Percentiles rank a stretch among this genome's conserved stretches.
Evolutionary conservation across 1,284 basidiomycete species (phyloP).

Genomic region (Ganoderma lingzhi): DNA sequence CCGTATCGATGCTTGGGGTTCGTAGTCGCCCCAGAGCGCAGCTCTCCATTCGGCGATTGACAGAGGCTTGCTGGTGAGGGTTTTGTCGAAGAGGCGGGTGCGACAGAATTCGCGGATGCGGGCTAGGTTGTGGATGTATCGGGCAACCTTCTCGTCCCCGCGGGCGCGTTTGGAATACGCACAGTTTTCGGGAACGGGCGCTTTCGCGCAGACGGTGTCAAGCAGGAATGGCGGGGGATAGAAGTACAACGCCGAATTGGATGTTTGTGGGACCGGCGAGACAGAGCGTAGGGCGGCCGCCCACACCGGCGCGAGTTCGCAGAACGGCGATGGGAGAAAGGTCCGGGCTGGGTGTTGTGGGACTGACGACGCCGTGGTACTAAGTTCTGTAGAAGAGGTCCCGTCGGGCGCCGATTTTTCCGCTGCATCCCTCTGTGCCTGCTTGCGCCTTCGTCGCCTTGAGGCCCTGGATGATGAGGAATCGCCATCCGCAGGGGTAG

Average conservation of each 20-base stretch:
- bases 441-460: not conserved
- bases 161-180: not conserved
- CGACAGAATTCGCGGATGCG: slow-evolving; percentile 22
- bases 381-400: not conserved
- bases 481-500: not conserved
- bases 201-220: not conserved
- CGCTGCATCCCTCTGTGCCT: not conserved
- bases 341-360: not conserved
- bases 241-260: slow-evolving; percentile 8
- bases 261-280: slow-evolving; percentile 1
- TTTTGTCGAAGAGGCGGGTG: slow-evolving; percentile 13
- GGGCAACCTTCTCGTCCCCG: slow-evolving; percentile 11
- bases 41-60: slow-evolving; percentile 16
- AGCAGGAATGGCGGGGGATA: slow-evolving; percentile 18
- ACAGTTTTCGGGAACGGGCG: not conserved
- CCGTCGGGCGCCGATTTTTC: not conserved
- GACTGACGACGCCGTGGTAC: not conserved
- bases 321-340: not conserved
- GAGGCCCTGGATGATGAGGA: not conserved
- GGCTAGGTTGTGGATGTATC: slow-evolving; percentile 1
- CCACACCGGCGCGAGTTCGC: not conserved
- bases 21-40: slow-evolving; percentile 18
- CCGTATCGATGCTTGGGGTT: not conserved
- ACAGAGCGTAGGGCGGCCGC: not conserved
- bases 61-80: slow-evolving; percentile 8